A percentile compares a stretch with the other conserved stretches of the same genome.
These are phyloP conservation scores for Oryza rufipogon DNA, from an alignment of 176 grass and related monocot genomes.

Conservation along the genomic window DNA sequence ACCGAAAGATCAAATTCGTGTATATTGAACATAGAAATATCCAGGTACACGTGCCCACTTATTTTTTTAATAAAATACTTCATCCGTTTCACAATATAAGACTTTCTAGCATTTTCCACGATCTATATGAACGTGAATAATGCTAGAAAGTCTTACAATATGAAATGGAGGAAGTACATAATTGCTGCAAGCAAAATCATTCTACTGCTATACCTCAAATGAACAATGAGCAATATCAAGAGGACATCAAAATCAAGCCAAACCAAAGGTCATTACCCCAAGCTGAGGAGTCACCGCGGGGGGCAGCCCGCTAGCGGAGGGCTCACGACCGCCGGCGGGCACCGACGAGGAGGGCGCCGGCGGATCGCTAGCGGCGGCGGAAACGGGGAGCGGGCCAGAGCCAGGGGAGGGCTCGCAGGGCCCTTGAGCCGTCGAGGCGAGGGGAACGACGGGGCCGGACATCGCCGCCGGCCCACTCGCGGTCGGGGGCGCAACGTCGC, in stretches of 20 bases:
- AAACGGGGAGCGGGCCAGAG: neutral
- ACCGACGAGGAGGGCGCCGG: neutral
- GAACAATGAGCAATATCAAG: neutral
- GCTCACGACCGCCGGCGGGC: neutral
- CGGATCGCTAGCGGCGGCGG: neutral
- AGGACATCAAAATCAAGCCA: neutral
- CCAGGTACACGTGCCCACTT: no score
- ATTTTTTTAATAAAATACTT: no score
- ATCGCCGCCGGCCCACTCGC: neutral
- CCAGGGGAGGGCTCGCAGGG: neutral
- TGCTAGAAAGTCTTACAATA: no score
- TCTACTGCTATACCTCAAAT: neutral
- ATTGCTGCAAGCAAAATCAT: neutral
- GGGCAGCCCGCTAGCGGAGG: neutral
- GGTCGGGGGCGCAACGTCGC: neutral
- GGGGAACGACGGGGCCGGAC: slow-evolving; percentile 6
- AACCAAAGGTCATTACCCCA: neutral
- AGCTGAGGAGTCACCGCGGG: neutral
- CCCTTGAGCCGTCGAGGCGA: neutral
- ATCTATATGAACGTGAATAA: no score
- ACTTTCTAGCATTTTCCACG: no score
- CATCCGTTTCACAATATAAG: no score
- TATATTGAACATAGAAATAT: no score
- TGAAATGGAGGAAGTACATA: no score
- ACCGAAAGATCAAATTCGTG: neutral